Base-by-base conservation (phyloP, 495 filamentous ascomycete species). In the Articulospora tetracladia region DNA sequence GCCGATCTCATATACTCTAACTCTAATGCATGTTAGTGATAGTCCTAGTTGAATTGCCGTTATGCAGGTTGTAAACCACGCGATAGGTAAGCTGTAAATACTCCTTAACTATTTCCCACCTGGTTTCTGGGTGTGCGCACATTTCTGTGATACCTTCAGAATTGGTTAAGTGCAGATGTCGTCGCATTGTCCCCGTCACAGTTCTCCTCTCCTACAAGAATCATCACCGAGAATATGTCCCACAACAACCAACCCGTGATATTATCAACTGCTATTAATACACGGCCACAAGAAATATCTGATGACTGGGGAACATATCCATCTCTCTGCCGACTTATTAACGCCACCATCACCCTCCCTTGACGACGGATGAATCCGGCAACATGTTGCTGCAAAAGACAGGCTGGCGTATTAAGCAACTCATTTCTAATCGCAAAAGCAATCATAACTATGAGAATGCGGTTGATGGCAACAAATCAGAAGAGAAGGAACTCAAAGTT, bases 351-450 rank as follows among this genome's bases (percentile, higher is more conserved):
- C 25, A 25, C 26, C 51, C 46, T 36, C 34, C 2, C 24, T 15
- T 13, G 48, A 20, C 53, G 13, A 1, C 44, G 27, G 20, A 61
- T 56, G 30, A 22, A 3, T 22, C 53, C 24, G 39, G 53, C 51
- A 52, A 24, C 10, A 67, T 64, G 65, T 51, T 60, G 50, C 60
- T 63, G 41, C 63, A 58, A 48, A 61, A 61, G 27, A 52, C 54
- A 13, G 28, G 49, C 19, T 59, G 50, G 49, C 57, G 64, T 28
- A 53, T 62, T 36, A 67, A 67, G 39, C 27, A 59, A 28, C 51
- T 62, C 23, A 57, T 67, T 47, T 39, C 58, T 46, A 58, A 64
- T 60, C 61, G 44, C 26, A 55, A 50, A 36, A 59, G 53, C 19
- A 10, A 17, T 3, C 58, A n/a, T 32, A 26, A 26, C 23, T 54